A percentile compares a stretch with the other conserved stretches of the same genome.
phyloP scores from a whole-genome alignment of 352 stramenopile genomes.

The Sclerospora graminicola region DNA sequence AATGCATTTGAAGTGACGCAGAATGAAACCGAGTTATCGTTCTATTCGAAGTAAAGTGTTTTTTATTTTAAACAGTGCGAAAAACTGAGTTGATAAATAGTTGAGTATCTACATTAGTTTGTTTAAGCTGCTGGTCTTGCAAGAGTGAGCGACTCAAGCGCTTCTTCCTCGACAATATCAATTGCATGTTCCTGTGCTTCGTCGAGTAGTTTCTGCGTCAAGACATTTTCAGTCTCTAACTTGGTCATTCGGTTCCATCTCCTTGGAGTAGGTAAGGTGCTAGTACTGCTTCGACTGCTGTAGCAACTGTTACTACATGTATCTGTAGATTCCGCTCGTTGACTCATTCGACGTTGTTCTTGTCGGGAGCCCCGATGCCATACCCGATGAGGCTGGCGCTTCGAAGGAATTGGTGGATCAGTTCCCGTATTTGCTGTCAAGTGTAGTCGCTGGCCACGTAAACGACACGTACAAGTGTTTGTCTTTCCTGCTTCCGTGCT shows the following conservation, averaged over 20 bases:
- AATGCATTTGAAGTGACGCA: slow-evolving; percentile 70
- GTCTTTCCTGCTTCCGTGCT: not conserved
- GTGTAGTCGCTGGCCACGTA: slow-evolving; percentile 10
- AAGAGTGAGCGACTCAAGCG: slow-evolving; percentile 5
- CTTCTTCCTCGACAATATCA: slow-evolving; percentile 16
- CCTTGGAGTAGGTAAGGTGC: slow-evolving; percentile 3
- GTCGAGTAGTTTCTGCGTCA: slow-evolving; percentile 25
- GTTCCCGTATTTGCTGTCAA: not conserved
- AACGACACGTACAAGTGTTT: slow-evolving; percentile 11
- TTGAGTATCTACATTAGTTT: slow-evolving; percentile 1
- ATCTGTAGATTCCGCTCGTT: slow-evolving; percentile 3
- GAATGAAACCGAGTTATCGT: slow-evolving; percentile 65
- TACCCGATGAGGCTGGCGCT: not conserved
- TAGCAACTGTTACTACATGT: slow-evolving; percentile 13
- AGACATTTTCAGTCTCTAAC: slow-evolving; percentile 1
- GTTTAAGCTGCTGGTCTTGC: slow-evolving; percentile 11
- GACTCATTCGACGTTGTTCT: not conserved
- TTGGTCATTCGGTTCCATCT: slow-evolving; percentile 13
- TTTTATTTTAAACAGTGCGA: too few relatives aligned
- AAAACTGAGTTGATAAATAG: not conserved
- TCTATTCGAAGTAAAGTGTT: slow-evolving; percentile 50
- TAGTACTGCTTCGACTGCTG: slow-evolving; percentile 3
- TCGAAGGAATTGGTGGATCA: slow-evolving; percentile 1
- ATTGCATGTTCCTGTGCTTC: slow-evolving; percentile 14
- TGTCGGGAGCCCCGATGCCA: slow-evolving; percentile 6